Base-by-base conservation (phyloP, 73 alveolate species). In the Paramecium pentaurelia region DNA sequence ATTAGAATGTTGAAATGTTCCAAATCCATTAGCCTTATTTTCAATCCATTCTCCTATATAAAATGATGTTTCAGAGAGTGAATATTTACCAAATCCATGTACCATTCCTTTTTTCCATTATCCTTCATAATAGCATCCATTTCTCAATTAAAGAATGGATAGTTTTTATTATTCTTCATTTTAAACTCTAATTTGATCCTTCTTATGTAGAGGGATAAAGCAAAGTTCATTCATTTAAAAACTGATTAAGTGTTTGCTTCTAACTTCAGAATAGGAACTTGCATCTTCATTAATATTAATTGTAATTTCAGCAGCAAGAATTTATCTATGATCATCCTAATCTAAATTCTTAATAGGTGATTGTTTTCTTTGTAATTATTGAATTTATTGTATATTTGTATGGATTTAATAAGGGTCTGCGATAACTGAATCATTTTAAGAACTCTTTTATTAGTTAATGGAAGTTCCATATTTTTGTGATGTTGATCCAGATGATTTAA, bases 1-100 rank as follows among this genome's bases (percentile, higher is more conserved):
- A 90, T 96, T 97, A 10, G 92, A 85, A 95, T 97, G 95, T 28
- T 71, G 68, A 92, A 95, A 96, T 34, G 93, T 93, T 36, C 98
- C 98, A 36, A 88, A 92, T 27, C 98, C 98, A 28, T 95, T 92
- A 11, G 88, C 88, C 11, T 34, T 32, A 75, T 75, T 75, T 22
- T 75, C 88, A 22, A 75, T 20, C 68, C 30, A 34, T 32, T 75
- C 88, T 37, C 68, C 68, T n/a, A 16, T 37, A n/a, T 71, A 71
- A 9, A 30, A 34, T 3, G 88, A 75, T 75, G 20, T 10, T 32
- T 75, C 88, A n/a, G 34, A 34, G 14, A 75, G 60, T 2, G 32
- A 9, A 40, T 75, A 75, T 75, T 40, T 75, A 4, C 68, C 88
- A 75, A 75, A 75, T 36, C 68, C 88, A 37, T 75, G 20, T 1